Evolutionary conservation across 1,139 yeast species (phyloP), one percentile per base, ranked within the genome.

Genomic region (Citeromyces hawaiiensis): DNA sequence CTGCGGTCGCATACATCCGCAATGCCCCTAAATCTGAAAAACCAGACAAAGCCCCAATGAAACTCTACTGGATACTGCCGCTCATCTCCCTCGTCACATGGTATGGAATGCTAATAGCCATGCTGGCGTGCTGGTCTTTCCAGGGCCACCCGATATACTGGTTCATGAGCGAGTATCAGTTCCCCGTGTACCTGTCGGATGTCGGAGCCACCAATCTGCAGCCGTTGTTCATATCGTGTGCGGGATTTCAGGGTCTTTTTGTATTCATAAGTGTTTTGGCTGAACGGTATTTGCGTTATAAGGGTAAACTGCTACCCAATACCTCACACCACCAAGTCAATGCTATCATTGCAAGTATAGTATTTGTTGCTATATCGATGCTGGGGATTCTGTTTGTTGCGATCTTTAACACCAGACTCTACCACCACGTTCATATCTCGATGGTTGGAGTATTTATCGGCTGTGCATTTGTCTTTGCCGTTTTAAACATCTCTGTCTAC

Each of bases 151-250:
- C 94, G 1, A 64, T 70, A 9, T 82, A 83, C 52, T 50, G 63
- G 39, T 80, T 76, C 55, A 71, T 79, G 67, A 56, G 60, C 18
- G 54, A 59, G 2, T 44, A 57, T 10, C 75, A 71, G 45, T 57
- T 59, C 40, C 82, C 87, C 35, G 77, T 82, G 5, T 87, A 81
- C 58, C 73, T 88, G 39, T 82, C 94, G 9, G 86, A 86, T 53
- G 70, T 86, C 41, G 95, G 88, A 5, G 95, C 96, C 11, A 82
- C 94, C 2, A 77, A 77, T 50, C 63, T 85, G 40, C 83, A 85
- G 53, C 94, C 95, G 2, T 60, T 86, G 16, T 87, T 87, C 58
- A 85, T 87, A 36, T 63, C 83, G n/a, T 78, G 94, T 53, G 65
- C 83, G 2, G 85, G 79, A 0, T 70, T 78, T 55, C 94, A 85